Base-by-base conservation (phyloP, 192 early-diverging fungal species). In the Coemansia sp. region DNA sequence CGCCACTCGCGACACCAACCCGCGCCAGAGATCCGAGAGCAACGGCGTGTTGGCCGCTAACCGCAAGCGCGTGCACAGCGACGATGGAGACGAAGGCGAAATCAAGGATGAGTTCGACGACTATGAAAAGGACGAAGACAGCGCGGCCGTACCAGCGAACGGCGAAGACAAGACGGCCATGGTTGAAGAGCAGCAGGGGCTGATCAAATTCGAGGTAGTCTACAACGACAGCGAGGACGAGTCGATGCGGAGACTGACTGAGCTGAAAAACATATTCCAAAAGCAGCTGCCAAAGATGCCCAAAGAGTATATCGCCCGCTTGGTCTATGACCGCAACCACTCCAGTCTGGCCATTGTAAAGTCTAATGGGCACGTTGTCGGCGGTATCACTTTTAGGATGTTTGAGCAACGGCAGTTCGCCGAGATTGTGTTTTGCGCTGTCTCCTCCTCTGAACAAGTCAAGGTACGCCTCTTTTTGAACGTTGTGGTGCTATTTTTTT, bases 251-350 rank as follows among this genome's bases (percentile, higher is more conserved):
- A 73, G 96, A 18, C 72, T 99, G 39, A 96, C 96, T 1, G 93
- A 92, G 28, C 83, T 99, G 56, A 96, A 97, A 75, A 95, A 95
- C 64, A 92, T 99, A 36, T 95, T 98, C 71, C 93, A 96, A 68
- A 93, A 93, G 52, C 96, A 98, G 65, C 79, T 99, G 63, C 97
- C 97, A 20, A 97, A 97, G 61, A 99, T 99, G 97, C 97, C 97
- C 16, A 91, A 92, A 66, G 94, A 98, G 64, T 99, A 99, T 68
- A 98, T 99, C 68, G 92, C 95, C 1, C 85, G 95, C 14, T 85
- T 99, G 16, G 96, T 98, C 0, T 98, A 95, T 70, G 96, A 98
- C 63, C 93, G 92, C 35, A 92, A 93, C 59, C 97, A 99, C 70
- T 81, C 80, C 38, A 91, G 90, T 60, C 89, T 97, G 85, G 95